Conservation (phyloP, 768 basidiomycete genomes). For the Boletus sp. region DNA sequence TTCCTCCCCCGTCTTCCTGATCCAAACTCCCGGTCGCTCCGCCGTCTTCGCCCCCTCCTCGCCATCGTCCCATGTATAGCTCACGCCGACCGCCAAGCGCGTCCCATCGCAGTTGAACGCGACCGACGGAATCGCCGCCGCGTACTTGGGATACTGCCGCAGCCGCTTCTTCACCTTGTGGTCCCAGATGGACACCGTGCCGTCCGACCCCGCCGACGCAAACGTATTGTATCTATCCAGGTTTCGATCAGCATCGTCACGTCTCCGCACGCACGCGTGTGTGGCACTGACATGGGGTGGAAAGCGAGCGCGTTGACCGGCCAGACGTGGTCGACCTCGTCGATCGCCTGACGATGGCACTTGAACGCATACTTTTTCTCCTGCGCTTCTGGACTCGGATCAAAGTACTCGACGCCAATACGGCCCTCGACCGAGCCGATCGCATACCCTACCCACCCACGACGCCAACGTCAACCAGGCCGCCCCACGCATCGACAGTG, state of each 20-base stretch:
- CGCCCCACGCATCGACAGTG: no score
- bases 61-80: conserved; percentile 90
- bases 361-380: conserved; percentile 88
- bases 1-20: conserved; percentile 70
- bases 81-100: conserved; percentile 77
- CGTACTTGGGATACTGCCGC: conserved; percentile 82
- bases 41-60: conserved; percentile 67
- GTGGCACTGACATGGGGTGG: conserved; percentile 67
- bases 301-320: conserved; percentile 95
- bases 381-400: conserved; percentile 72
- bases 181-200: conserved; percentile 95
- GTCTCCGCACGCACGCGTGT: background rate
- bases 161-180: conserved; percentile 94
- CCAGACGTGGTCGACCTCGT: conserved; percentile 93
- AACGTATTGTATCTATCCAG: conserved; percentile 80
- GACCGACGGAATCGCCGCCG: conserved; percentile 69
- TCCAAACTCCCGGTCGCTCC: conserved; percentile 56
- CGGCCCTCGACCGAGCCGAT: conserved; percentile 93
- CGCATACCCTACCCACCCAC: no score
- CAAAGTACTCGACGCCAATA: conserved; percentile 96
- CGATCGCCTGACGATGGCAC: conserved; percentile 87
- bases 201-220: conserved; percentile 92
- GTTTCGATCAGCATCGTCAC: background rate
- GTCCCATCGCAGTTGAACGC: conserved; percentile 83
- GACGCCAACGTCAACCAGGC: no score